phyloP scores from a whole-genome alignment of 495 filamentous ascomycete species.

The Aspergillus egyptiacus region DNA sequence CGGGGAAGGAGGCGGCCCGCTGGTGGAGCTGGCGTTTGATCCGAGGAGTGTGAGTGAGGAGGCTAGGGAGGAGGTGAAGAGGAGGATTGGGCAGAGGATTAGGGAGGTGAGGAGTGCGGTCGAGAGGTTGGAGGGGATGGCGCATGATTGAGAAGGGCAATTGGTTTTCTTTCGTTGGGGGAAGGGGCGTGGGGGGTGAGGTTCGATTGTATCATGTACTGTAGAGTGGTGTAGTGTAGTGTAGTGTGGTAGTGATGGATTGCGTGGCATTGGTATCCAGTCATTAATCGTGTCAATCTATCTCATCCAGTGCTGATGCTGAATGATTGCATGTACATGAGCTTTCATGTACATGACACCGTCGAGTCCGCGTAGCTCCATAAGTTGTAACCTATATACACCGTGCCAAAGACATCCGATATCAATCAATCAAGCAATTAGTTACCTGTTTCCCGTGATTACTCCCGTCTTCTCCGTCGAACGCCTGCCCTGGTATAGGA shows the following conservation, averaged over 20 bases:
- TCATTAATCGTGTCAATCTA: neutral
- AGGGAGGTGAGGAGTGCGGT: slow-evolving; percentile 41
- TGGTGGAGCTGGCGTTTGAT: slow-evolving; percentile 32
- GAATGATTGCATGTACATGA: too few relatives aligned
- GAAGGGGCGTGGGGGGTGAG: too few relatives aligned
- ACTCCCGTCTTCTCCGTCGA: neutral
- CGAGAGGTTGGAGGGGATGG: slow-evolving; percentile 38
- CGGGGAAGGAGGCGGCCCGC: slow-evolving; percentile 8
- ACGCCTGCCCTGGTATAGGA: too few relatives aligned
- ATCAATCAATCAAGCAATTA: too few relatives aligned
- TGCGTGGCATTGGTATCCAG: neutral
- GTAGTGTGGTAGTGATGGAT: neutral
- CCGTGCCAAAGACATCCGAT: too few relatives aligned
- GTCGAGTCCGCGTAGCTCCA: too few relatives aligned
- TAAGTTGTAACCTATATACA: too few relatives aligned
- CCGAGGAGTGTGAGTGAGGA: slow-evolving; percentile 22
- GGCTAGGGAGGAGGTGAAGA: slow-evolving; percentile 34
- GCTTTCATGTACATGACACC: too few relatives aligned
- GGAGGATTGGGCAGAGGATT: slow-evolving; percentile 37
- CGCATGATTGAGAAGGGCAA: slow-evolving; percentile 23
- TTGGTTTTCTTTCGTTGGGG: neutral
- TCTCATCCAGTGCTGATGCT: too few relatives aligned
- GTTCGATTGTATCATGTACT: too few relatives aligned
- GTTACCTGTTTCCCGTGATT: too few relatives aligned
- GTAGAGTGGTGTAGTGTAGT: too few relatives aligned